These are phyloP conservation scores for Dendrobium chrysotoxum DNA, from an alignment of 106 monocot genomes.

Conservation along the genomic window DNA sequence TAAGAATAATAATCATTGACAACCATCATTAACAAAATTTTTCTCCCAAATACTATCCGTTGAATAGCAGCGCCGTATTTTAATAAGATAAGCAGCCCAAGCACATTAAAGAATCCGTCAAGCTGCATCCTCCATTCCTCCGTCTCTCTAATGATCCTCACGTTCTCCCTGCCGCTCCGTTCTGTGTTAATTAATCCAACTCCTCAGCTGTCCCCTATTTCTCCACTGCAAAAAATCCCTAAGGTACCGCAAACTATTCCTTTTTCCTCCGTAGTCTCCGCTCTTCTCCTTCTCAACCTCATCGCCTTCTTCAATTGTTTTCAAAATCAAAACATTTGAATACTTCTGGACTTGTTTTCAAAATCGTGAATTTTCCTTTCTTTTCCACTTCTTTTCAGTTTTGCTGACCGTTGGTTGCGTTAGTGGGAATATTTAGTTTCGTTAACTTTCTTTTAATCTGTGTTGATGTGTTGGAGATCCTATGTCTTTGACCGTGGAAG, in stretches of 20 bases:
- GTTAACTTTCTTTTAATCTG: neutral
- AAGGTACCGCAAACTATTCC: neutral
- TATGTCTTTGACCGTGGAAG: constrained; percentile 50
- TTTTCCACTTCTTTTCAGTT: neutral
- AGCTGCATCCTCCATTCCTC: neutral
- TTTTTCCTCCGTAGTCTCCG: neutral
- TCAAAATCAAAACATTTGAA: neutral
- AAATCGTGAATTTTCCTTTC: neutral
- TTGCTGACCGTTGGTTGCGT: neutral
- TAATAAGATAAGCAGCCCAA: no score
- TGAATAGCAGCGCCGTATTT: no score
- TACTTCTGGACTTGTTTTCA: neutral
- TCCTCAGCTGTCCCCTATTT: neutral
- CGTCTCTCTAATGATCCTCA: neutral
- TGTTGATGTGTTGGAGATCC: constrained; percentile 8
- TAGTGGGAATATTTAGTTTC: neutral
- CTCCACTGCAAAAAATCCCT: neutral
- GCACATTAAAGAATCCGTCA: neutral
- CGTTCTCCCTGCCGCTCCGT: neutral
- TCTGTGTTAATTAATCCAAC: neutral
- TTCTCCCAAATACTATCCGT: no score
- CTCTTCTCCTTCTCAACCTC: neutral
- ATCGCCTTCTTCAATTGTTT: neutral
- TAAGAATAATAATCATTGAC: no score
- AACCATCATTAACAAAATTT: no score